Evolutionary conservation across 768 basidiomycete species (phyloP).

Genomic region (Mycena belliarum): DNA sequence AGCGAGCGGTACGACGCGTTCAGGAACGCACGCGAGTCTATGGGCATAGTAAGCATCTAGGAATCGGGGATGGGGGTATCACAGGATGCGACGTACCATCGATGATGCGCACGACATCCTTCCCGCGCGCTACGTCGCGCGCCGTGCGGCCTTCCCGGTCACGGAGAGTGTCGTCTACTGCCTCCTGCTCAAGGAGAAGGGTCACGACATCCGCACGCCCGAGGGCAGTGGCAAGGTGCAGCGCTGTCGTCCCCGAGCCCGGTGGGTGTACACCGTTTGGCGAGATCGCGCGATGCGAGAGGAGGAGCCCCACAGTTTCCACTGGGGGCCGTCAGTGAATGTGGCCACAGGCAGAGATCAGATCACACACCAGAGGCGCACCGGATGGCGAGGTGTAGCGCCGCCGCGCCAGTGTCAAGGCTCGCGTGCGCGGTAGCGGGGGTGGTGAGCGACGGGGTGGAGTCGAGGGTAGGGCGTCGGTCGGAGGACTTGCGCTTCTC

Average conservation of each 20-base stretch:
- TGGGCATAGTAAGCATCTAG: neutral
- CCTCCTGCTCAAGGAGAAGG: slow-evolving; percentile 76
- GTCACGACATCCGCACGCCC: slow-evolving; percentile 73
- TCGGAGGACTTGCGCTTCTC: slow-evolving; percentile 55
- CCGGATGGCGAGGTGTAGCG: slow-evolving; percentile 80
- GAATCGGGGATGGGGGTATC: too few species aligned
- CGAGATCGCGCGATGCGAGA: slow-evolving; percentile 75
- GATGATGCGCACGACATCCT: slow-evolving; percentile 65
- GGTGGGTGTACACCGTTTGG: slow-evolving; percentile 78
- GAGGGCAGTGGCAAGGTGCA: slow-evolving; percentile 66
- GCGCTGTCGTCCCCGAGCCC: slow-evolving; percentile 73
- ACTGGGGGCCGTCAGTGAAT: slow-evolving; percentile 24
- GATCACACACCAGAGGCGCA: slow-evolving; percentile 68
- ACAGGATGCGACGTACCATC: slow-evolving; percentile 49
- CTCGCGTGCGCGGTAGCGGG: slow-evolving; percentile 22
- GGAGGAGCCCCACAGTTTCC: slow-evolving; percentile 66
- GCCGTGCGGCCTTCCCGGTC: slow-evolving; percentile 70
- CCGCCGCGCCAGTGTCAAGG: slow-evolving; percentile 69
- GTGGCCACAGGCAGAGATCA: too few species aligned
- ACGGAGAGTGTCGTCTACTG: slow-evolving; percentile 74
- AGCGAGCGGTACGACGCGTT: slow-evolving; percentile 75
- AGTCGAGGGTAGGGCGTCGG: neutral
- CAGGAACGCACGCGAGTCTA: slow-evolving; percentile 78
- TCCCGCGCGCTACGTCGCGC: slow-evolving; percentile 70
- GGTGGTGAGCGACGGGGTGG: neutral